These are phyloP conservation scores for Fraxinus albicans DNA, from an alignment of 305 asterid genomes.

Conservation along the genomic window DNA sequence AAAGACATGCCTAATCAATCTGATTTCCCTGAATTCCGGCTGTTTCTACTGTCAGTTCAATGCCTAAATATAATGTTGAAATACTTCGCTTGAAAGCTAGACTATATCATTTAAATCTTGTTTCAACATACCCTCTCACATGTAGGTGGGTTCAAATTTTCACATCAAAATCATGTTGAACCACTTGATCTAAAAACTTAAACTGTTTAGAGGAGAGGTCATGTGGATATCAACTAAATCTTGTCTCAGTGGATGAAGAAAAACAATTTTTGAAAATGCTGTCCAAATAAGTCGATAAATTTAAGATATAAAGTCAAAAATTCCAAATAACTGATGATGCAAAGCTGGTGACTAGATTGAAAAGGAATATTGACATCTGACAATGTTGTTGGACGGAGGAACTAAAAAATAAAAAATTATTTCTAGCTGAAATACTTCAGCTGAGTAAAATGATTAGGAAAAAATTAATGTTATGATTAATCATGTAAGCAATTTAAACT, in stretches of 20 bases:
- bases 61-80: not conserved
- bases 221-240: not conserved
- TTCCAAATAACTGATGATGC: not conserved
- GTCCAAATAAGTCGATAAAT: not conserved
- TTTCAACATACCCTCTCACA: not conserved
- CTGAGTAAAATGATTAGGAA: not conserved
- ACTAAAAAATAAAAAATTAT: not conserved
- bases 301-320: not conserved
- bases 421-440: not conserved
- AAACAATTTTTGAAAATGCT: not conserved
- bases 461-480: not conserved
- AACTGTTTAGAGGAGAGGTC: not conserved
- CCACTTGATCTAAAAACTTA: not conserved
- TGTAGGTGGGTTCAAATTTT: not conserved
- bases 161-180: not conserved
- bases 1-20: conserved; percentile 14
- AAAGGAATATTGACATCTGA: not conserved
- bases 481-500: not conserved
- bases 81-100: not conserved
- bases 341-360: conserved; percentile 5
- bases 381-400: not conserved
- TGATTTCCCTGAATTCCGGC: not conserved
- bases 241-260: not conserved
- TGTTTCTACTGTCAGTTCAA: not conserved
- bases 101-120: not conserved